Percentiles rank a stretch among this genome's conserved stretches.
Conservation (phyloP, 768 basidiomycete species). For the Tylopilus felleus region DNA sequence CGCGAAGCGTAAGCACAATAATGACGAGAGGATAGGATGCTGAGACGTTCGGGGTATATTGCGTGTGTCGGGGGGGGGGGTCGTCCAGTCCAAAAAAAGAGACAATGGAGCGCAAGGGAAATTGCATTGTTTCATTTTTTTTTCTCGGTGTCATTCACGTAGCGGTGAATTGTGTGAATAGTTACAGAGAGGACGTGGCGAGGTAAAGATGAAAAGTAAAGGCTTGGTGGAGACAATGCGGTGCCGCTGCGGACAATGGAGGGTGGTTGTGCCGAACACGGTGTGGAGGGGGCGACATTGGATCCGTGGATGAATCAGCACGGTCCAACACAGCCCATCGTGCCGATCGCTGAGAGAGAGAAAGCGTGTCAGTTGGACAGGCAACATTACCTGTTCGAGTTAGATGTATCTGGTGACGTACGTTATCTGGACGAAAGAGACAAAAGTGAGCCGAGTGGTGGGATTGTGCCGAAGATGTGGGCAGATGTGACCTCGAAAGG, state of each 20-base stretch:
- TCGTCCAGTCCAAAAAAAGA: background rate
- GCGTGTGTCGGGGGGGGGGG: background rate
- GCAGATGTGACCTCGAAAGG: conserved; percentile 31
- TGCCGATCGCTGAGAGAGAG: conserved; percentile 31
- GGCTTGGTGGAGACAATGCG: conserved; percentile 20
- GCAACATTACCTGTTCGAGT: conserved; percentile 29
- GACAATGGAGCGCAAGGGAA: background rate
- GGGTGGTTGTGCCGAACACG: conserved; percentile 18
- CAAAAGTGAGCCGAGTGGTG: conserved; percentile 4
- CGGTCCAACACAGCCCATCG: conserved; percentile 21
- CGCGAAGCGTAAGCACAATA: conserved; percentile 7
- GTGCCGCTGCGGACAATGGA: conserved; percentile 20
- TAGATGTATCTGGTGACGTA: conserved; percentile 32
- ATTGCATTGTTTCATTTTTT: conserved; percentile 1
- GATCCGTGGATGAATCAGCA: conserved; percentile 21
- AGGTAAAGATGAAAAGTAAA: conserved; percentile 15
- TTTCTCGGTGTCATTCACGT: background rate
- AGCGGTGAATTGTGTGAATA: conserved; percentile 15
- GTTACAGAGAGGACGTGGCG: conserved; percentile 5
- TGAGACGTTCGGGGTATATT: conserved; percentile 3
- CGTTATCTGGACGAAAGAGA: conserved; percentile 27
- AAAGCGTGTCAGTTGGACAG: conserved; percentile 31
- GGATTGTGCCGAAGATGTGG: conserved; percentile 23
- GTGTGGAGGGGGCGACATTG: background rate
- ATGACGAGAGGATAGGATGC: conserved; percentile 4